Evolutionary conservation across 2,329 filamentous ascomycete species (phyloP), one percentile per base, ranked within the genome.

Genomic region (Fusarium albidum): DNA sequence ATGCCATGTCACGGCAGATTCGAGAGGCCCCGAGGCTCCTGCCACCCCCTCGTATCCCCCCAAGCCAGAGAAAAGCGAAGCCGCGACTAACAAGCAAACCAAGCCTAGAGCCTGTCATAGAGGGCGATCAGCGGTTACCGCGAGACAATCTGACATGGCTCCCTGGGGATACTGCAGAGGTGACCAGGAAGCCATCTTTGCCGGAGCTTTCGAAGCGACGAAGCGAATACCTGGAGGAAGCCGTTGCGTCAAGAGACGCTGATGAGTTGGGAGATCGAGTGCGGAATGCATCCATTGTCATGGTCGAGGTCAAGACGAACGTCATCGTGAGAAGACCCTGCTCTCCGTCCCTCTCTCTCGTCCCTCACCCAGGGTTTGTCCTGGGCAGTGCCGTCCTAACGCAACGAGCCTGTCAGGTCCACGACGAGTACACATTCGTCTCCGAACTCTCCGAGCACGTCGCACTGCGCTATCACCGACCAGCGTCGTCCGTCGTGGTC

Each of bases 361-460:
- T n/a, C n/a, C n/a, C n/a, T n/a, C n/a, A n/a, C n/a, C n/a, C n/a
- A n/a, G n/a, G n/a, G n/a, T n/a, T n/a, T n/a, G n/a, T n/a, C n/a
- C n/a, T n/a, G n/a, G n/a, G n/a, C n/a, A n/a, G n/a, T n/a, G n/a
- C n/a, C n/a, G 4, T 11, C 10, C 3, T 17, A 27, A 8, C 31
- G 61, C 38, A 34, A 13, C 8, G 12, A 29, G 13, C 15, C 26
- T 10, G 35, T 15, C 40, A 92, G 86, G 84, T 93, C 66, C 83
- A 87, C 61, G 89, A 94, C 68, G 88, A 93, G 65, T 88, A 86
- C 67, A 85, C 83, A 9, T 84, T 95, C 60, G 85, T 92, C 42
- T 89, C 86, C 10, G 86, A 90, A 66, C 79, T 96, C 14, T 88
- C 89, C 4, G 83, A 87, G 60, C 84, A 88, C 57, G 79, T 96